Percentiles rank a stretch among this genome's conserved stretches.
phyloP scores from a whole-genome alignment of 2,329 filamentous ascomycete genomes.

The Fusarium fracticaudum region DNA sequence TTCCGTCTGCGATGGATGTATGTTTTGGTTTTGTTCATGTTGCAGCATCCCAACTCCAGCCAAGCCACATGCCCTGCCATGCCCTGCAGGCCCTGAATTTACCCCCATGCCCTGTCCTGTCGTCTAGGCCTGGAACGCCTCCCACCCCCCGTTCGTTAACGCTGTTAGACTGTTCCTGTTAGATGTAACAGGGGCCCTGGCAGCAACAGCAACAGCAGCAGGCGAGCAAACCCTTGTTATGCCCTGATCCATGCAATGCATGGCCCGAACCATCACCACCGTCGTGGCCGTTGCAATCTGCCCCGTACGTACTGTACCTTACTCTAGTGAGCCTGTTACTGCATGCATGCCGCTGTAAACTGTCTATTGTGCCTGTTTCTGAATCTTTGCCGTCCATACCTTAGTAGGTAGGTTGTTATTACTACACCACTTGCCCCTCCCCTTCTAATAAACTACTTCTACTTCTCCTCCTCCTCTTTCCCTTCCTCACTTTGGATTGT shows the following conservation, averaged over 20 bases:
- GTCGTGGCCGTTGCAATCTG: slow-evolving; percentile 45
- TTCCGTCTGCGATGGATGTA: slow-evolving; percentile 19
- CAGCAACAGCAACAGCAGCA: neutral
- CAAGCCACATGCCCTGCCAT: slow-evolving; percentile 12
- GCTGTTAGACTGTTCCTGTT: slow-evolving; percentile 20
- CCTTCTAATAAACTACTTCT: slow-evolving; percentile 42
- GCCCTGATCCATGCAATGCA: slow-evolving; percentile 14
- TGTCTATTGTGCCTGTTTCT: slow-evolving; percentile 10
- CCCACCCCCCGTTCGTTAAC: neutral
- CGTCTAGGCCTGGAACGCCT: slow-evolving; percentile 30
- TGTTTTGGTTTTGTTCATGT: slow-evolving; percentile 27
- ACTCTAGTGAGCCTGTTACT: slow-evolving; percentile 9
- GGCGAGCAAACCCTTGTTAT: neutral
- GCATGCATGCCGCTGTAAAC: slow-evolving; percentile 12
- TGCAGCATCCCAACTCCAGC: slow-evolving; percentile 22
- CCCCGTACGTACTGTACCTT: slow-evolving; percentile 32
- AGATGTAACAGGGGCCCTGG: slow-evolving; percentile 29
- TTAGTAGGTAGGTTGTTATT: slow-evolving; percentile 12
- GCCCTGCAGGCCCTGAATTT: neutral
- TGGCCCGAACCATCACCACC: slow-evolving; percentile 43
- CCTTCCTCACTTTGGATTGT: slow-evolving; percentile 35
- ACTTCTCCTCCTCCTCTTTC: slow-evolving; percentile 30
- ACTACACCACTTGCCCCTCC: slow-evolving; percentile 42
- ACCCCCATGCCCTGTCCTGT: neutral
- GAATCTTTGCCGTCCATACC: neutral